Evolutionary conservation across 352 stramenopile species (phyloP).

Genomic region (Globisporangium spiculum): DNA sequence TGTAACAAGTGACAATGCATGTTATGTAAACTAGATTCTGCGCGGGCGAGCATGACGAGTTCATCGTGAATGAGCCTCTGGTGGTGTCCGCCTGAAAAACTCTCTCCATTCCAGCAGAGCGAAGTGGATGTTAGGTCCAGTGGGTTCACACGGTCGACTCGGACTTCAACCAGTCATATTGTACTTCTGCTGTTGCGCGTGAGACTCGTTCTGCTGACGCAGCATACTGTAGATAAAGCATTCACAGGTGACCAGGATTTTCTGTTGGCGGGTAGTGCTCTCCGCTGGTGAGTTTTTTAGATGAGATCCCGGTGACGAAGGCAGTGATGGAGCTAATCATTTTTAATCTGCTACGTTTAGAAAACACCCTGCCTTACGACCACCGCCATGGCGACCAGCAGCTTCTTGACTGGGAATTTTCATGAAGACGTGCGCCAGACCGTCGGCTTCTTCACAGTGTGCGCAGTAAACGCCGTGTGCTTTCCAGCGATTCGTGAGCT

Average conservation of each 20-base stretch:
- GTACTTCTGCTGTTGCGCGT: too few relatives aligned
- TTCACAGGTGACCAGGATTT: not conserved
- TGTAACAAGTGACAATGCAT: not conserved
- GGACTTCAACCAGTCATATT: too few relatives aligned
- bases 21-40: not conserved
- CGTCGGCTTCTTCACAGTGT: not conserved
- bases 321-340: not conserved
- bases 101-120: not conserved
- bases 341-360: not conserved
- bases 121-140: not conserved
- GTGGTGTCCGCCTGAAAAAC: not conserved
- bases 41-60: not conserved
- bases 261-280: not conserved
- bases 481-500: conserved; percentile 7
- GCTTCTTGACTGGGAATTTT: not conserved
- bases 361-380: not conserved
- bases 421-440: not conserved
- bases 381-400: not conserved
- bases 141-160: not conserved
- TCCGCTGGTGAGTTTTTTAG: not conserved
- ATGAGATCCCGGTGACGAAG: not conserved
- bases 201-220: not conserved
- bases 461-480: not conserved
- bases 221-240: not conserved
- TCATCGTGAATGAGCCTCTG: not conserved